Evolutionary conservation across 2,329 filamentous ascomycete genomes (phyloP).

Genomic region (Rutstroemia sp.): DNA sequence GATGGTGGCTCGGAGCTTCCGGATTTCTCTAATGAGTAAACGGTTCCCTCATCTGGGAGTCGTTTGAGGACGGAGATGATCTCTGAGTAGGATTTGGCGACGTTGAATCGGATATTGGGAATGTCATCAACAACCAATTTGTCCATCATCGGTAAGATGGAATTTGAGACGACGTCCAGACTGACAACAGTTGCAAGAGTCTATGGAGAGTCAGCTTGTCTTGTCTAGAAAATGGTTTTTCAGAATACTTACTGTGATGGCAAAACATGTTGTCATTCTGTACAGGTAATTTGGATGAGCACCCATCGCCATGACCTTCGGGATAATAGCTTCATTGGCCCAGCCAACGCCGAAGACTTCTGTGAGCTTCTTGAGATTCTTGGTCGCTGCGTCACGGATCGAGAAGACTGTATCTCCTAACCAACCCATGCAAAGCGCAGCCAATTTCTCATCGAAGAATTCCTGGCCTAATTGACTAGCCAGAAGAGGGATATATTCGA

Average conservation of each 20-base stretch:
- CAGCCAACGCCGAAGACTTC: constrained; percentile 98
- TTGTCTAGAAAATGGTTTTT: not conserved
- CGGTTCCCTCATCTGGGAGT: constrained; percentile 79
- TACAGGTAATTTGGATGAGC: constrained; percentile 98
- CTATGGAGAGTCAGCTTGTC: constrained; percentile 38
- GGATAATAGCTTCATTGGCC: constrained; percentile 94
- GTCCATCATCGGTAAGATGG: constrained; percentile 92
- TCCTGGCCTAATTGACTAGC: constrained; percentile 92
- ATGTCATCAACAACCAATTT: constrained; percentile 91
- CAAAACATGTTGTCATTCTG: constrained; percentile 99
- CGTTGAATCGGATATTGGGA: constrained; percentile 98
- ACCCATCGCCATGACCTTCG: constrained; percentile 98
- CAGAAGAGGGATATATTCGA: constrained; percentile 96
- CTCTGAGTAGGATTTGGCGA: constrained; percentile 92
- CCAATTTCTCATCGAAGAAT: constrained; percentile 98
- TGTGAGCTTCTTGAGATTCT: constrained; percentile 96
- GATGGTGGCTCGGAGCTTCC: constrained; percentile 55
- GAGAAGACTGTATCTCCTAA: constrained; percentile 97
- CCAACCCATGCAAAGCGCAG: constrained; percentile 96
- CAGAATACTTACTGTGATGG: constrained; percentile 74
- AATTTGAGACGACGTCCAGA: constrained; percentile 85
- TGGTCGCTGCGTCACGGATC: constrained; percentile 92
- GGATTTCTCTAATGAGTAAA: constrained; percentile 78
- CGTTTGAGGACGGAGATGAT: constrained; percentile 88
- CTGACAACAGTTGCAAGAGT: constrained; percentile 90